Percentiles rank a stretch among this genome's conserved stretches.
These are phyloP conservation scores for Daldinia loculata DNA, from an alignment of 495 filamentous ascomycete genomes.

Conservation along the genomic window DNA sequence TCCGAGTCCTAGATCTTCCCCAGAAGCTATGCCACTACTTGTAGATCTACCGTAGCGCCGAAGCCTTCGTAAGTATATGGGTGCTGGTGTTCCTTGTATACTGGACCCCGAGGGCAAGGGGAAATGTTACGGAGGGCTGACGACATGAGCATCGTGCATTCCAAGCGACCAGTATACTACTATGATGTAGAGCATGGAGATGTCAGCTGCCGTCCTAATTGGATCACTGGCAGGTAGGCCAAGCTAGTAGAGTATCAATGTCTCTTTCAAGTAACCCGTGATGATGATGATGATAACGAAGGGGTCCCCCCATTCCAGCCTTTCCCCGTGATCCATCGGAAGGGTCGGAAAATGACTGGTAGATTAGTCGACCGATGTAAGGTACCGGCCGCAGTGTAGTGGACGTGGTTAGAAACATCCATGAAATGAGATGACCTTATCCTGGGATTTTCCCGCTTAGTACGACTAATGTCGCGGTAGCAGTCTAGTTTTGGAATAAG, in stretches of 20 bases:
- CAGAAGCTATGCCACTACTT: conserved; percentile 16
- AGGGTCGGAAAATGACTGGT: conserved; percentile 44
- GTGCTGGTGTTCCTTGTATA: conserved; percentile 11
- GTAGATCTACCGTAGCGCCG: conserved; percentile 36
- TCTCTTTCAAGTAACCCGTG: conserved; percentile 41
- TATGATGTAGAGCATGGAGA: conserved; percentile 36
- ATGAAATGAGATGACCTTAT: conserved; percentile 36
- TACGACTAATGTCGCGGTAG: conserved; percentile 33
- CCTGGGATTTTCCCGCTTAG: conserved; percentile 32
- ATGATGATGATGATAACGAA: conserved; percentile 36
- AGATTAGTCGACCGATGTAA: conserved; percentile 43
- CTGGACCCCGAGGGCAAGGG: conserved; percentile 24
- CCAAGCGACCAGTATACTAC: conserved; percentile 27
- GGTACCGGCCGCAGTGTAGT: conserved; percentile 43
- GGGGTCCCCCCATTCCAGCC: conserved; percentile 37
- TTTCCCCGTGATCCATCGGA: conserved; percentile 42
- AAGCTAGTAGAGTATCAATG: conserved; percentile 31
- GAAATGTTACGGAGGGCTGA: conserved; percentile 36
- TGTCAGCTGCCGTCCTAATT: conserved; percentile 42
- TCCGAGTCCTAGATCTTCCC: conserved; percentile 28
- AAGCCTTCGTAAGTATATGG: conserved; percentile 19
- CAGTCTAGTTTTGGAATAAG: conserved; percentile 30
- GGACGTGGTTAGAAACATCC: conserved; percentile 30
- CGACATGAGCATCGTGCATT: conserved; percentile 34
- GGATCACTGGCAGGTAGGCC: conserved; percentile 28